Percentiles rank a stretch among this genome's conserved stretches.
Conservation (phyloP, 768 basidiomycete species). For the Plicaturopsis crispa region DNA sequence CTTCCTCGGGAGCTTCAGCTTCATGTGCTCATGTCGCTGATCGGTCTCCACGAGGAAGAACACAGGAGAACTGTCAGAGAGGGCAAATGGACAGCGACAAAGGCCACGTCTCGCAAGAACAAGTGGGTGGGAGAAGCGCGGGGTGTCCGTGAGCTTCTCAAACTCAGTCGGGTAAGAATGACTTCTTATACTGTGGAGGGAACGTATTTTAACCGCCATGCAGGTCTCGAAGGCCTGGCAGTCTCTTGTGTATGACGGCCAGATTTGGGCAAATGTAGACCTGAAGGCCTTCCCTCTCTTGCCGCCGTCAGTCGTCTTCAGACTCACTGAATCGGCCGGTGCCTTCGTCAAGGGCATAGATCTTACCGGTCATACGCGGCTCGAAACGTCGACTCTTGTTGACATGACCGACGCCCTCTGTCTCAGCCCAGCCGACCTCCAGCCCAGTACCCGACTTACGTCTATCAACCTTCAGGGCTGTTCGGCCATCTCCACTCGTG, state of each 20-base stretch:
- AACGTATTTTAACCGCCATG: constrained; percentile 5
- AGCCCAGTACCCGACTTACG: constrained; percentile 61
- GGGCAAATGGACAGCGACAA: constrained; percentile 51
- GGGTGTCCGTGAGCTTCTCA: constrained; percentile 73
- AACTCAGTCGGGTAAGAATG: constrained; percentile 64
- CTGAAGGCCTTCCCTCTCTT: constrained; percentile 55
- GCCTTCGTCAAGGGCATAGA: constrained; percentile 59
- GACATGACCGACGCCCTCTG: constrained; percentile 50
- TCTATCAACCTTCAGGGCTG: constrained; percentile 70
- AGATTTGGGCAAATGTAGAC: constrained; percentile 71
- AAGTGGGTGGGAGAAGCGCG: constrained; percentile 73
- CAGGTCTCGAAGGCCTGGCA: constrained; percentile 80
- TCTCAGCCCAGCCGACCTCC: constrained; percentile 26
- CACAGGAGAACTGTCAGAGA: constrained; percentile 34
- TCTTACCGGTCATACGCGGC: constrained; percentile 49
- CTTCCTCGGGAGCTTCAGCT: constrained; percentile 70
- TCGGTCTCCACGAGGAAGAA: constrained; percentile 54
- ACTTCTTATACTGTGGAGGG: neutral
- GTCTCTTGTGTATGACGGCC: constrained; percentile 71
- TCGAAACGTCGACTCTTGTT: constrained; percentile 41
- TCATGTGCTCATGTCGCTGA: constrained; percentile 45
- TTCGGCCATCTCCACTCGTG: constrained; percentile 49
- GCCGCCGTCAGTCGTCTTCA: constrained; percentile 40
- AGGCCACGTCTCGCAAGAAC: constrained; percentile 51
- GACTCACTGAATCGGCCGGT: constrained; percentile 48